Conservation (phyloP, 2,329 filamentous ascomycete species). For the Scopulariopsis brevicaulis region DNA sequence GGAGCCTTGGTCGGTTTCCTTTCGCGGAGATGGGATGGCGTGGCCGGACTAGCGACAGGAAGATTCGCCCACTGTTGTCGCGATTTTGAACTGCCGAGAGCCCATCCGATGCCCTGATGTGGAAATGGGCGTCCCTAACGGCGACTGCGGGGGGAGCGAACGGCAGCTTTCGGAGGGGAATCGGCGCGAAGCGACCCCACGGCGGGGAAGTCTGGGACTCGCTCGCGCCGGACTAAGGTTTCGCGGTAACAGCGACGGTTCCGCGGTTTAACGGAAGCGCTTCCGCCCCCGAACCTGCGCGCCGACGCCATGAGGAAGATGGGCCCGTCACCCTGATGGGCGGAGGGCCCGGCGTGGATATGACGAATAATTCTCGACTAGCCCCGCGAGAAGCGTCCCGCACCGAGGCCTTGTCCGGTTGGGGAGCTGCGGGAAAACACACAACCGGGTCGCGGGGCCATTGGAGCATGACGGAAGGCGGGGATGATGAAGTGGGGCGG, state of each 20-base stretch:
- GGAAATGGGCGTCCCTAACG: neutral
- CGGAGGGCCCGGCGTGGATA: neutral
- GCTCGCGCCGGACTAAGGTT: neutral
- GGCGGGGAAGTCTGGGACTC: neutral
- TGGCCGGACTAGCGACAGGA: neutral
- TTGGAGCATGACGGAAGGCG: neutral
- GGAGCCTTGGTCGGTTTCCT: neutral
- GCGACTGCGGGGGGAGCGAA: neutral
- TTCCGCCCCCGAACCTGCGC: neutral
- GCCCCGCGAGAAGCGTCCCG: neutral
- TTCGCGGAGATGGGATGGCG: neutral
- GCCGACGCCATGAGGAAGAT: neutral
- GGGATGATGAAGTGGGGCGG: neutral
- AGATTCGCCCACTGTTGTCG: neutral
- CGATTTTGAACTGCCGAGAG: neutral
- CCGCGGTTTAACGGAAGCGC: neutral
- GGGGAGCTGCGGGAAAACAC: neutral
- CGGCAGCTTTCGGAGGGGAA: neutral
- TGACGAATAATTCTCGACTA: neutral
- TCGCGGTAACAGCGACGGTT: neutral
- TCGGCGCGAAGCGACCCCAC: neutral
- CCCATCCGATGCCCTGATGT: neutral
- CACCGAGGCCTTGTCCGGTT: neutral
- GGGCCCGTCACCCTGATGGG: neutral
- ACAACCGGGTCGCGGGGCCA: neutral